Conservation (phyloP, 2,329 filamentous ascomycete species). For the Stagonosporopsis cucurbitacearum region DNA sequence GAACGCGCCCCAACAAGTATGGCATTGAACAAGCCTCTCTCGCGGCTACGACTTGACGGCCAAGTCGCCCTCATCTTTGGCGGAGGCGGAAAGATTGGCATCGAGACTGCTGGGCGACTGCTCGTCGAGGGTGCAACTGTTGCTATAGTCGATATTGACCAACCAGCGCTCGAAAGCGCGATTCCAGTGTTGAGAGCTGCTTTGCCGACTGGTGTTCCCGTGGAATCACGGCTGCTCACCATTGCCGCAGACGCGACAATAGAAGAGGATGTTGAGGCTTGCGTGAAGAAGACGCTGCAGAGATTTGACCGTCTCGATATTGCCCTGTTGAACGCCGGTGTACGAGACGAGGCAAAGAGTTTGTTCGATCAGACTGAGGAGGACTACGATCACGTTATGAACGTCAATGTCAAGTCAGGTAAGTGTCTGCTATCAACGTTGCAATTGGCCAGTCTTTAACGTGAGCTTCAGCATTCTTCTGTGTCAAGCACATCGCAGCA, state of each 20-base stretch:
- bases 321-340: conserved; percentile 38
- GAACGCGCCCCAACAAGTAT: conserved; percentile 37
- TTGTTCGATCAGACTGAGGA: conserved; percentile 48
- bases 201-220: conserved; percentile 33
- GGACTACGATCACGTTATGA: conserved; percentile 47
- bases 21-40: conserved; percentile 35
- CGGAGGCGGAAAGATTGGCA: conserved; percentile 42
- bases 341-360: conserved; percentile 36
- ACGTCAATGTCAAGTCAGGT: conserved; percentile 50
- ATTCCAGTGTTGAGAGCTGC: conserved; percentile 34
- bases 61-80: conserved; percentile 46
- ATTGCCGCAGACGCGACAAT: conserved; percentile 46
- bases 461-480: conserved; percentile 42
- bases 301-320: conserved; percentile 39
- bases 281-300: conserved; percentile 64
- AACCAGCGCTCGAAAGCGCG: conserved; percentile 34
- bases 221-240: conserved; percentile 38
- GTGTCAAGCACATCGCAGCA: conserved; percentile 45
- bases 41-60: conserved; percentile 39
- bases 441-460: conserved; percentile 2
- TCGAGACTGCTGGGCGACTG: conserved; percentile 46
- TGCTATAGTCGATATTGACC: conserved; percentile 45
- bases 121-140: conserved; percentile 49
- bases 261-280: conserved; percentile 78
- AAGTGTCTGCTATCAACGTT: conserved; percentile 5